These are phyloP conservation scores for Aspergillus campestris DNA, from an alignment of 495 filamentous ascomycete genomes.

Conservation along the genomic window DNA sequence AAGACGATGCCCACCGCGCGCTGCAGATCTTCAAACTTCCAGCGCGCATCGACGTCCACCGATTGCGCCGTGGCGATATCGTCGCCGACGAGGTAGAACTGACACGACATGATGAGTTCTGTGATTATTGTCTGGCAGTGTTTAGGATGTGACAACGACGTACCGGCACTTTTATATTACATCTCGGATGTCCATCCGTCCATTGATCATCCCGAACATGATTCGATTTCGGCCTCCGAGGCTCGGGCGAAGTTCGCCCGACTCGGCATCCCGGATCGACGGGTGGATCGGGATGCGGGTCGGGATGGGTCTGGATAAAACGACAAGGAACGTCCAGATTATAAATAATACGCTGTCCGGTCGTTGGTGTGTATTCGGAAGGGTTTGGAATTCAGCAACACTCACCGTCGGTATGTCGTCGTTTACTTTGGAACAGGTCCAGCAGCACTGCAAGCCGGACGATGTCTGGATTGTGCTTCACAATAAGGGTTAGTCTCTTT, in stretches of 20 bases:
- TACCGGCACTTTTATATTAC: too few species aligned
- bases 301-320: background rate
- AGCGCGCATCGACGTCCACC: constrained; percentile 12
- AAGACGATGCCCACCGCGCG: constrained; percentile 14
- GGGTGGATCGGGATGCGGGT: background rate
- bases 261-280: background rate
- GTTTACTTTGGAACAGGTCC: constrained; percentile 18
- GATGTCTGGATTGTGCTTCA: constrained; percentile 43
- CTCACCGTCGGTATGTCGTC: constrained; percentile 4
- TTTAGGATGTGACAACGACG: too few species aligned
- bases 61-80: constrained; percentile 12
- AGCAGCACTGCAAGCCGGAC: constrained; percentile 13
- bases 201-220: background rate
- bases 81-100: constrained; percentile 20
- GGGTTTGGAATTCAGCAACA: background rate
- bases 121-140: too few species aligned
- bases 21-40: constrained; percentile 19
- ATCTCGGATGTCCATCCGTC: too few species aligned
- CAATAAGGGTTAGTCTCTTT: constrained; percentile 28
- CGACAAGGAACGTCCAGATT: background rate
- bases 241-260: constrained; percentile 13
- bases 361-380: too few species aligned
- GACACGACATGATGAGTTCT: constrained; percentile 4
- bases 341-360: constrained; percentile 4
- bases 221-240: background rate